Percentiles rank a stretch among this genome's conserved stretches.
Conservation (phyloP, 306 rosid species). For the Bauhinia variegata region DNA sequence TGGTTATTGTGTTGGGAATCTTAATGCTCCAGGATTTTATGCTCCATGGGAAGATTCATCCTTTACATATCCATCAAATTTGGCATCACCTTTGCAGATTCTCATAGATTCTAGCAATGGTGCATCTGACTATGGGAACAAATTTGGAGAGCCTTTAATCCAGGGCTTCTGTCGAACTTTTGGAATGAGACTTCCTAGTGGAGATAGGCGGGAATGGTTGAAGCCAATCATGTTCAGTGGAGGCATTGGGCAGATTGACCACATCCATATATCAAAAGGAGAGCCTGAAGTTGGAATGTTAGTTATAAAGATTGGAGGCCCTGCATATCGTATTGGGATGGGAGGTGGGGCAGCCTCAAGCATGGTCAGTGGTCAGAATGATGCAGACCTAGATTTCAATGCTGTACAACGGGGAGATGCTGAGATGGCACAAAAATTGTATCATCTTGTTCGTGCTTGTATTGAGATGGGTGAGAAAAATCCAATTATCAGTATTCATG, state of each 20-base stretch:
- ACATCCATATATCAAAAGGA: conserved; percentile 70
- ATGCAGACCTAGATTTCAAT: conserved; percentile 89
- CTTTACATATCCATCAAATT: conserved; percentile 77
- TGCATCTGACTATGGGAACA: conserved; percentile 94
- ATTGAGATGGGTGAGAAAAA: conserved; percentile 89
- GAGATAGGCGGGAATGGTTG: conserved; percentile 95
- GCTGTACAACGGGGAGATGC: conserved; percentile 98
- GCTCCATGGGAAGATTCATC: conserved; percentile 96
- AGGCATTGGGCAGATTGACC: conserved; percentile 93
- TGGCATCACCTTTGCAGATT: conserved; percentile 87
- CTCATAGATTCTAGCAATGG: conserved; percentile 88
- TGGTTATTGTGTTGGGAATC: conserved; percentile 96
- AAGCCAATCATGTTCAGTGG: conserved; percentile 97
- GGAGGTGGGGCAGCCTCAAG: conserved; percentile 98
- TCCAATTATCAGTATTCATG: conserved; percentile 90
- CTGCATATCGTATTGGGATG: conserved; percentile 95
- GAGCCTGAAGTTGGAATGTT: conserved; percentile 89
- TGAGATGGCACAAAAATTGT: conserved; percentile 93
- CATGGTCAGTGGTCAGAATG: conserved; percentile 98
- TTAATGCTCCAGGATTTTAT: conserved; percentile 63
- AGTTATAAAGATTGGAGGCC: conserved; percentile 96
- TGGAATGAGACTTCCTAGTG: conserved; percentile 92
- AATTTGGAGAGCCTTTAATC: conserved; percentile 98
- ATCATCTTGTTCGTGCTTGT: conserved; percentile 91
- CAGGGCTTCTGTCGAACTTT: conserved; percentile 94